Base-by-base conservation (phyloP, 345 rosid species). In the Adansonia digitata region DNA sequence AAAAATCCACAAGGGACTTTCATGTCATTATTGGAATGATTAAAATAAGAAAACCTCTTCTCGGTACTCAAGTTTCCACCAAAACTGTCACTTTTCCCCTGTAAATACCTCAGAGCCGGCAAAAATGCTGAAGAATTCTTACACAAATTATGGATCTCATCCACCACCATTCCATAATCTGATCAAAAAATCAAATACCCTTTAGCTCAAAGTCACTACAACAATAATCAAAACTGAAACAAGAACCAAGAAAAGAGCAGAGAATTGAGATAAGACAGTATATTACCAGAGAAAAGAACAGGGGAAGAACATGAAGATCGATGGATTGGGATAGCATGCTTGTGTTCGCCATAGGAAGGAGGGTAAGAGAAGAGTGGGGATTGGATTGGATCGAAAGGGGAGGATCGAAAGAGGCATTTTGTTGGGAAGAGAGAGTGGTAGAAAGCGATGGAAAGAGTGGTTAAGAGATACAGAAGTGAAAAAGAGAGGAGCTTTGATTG, bases 1-100 rank as follows among this genome's bases (percentile, higher is more conserved):
- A 92, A 85, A 85, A 91, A 91, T 7, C 97, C 97, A 71, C 98
- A 94, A 29, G 98, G 98, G 69, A 90, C 77, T 72, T 86, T 81
- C 2, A 66, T 82, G 22, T 69, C 72, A n/a, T 74, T 74, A 52
- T 83, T 53, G 0, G 71, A 37, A 77, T 82, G 85, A 74, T 87
- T 66, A 34, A 83, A 92, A 78, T 87, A 89, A 20, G 97, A 88
- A 80, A 89, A 24, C 70, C 97, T 85, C 82, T 81, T 74, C 59
- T 71, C 83, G 24, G 79, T 78, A 76, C 75, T 77, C 68, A 92
- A 86, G 74, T 88, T 85, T 66, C 97, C 97, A 29, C 97, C 98
- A 61, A 94, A 94, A 51, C 66, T 81, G 12, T 81, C 82, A 39
- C 83, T 64, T 43, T 82, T 77, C 24, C 83, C 90, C 42, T 82